Evolutionary conservation across 495 filamentous ascomycete species (phyloP).

Genomic region (Cladorrhinum samala): DNA sequence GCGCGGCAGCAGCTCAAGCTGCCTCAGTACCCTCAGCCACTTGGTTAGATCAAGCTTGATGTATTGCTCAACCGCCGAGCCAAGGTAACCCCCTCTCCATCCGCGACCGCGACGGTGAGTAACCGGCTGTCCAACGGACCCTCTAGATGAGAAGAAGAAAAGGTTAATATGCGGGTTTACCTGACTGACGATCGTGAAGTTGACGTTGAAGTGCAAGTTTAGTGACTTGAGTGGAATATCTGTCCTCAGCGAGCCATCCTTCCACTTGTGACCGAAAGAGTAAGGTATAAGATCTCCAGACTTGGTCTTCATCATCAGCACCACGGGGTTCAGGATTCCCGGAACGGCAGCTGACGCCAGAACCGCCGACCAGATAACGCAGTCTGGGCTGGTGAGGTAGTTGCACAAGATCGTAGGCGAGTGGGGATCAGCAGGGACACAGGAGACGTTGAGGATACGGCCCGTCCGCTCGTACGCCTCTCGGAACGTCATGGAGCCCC

Average conservation of each 20-base stretch:
- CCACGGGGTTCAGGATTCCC: conserved; percentile 91
- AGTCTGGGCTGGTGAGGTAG: conserved; percentile 90
- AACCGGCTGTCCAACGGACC: conserved; percentile 84
- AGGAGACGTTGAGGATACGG: conserved; percentile 89
- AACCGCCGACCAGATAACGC: conserved; percentile 96
- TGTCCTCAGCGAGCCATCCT: conserved; percentile 87
- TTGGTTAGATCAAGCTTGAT: conserved; percentile 93
- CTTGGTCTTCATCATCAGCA: conserved; percentile 87
- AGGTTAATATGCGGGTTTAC: conserved; percentile 97
- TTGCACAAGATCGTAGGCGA: conserved; percentile 87
- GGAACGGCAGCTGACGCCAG: conserved; percentile 93
- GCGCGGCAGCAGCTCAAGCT: conserved; percentile 84
- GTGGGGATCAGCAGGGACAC: conserved; percentile 95
- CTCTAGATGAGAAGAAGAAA: conserved; percentile 95
- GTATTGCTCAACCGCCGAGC: conserved; percentile 86
- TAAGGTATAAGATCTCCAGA: conserved; percentile 72
- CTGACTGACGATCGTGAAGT: conserved; percentile 92
- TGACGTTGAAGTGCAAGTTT: conserved; percentile 95
- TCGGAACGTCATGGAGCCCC: conserved; percentile 84
- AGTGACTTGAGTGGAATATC: conserved; percentile 92
- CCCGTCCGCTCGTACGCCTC: conserved; percentile 95
- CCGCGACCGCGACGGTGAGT: conserved; percentile 90
- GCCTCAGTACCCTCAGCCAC: conserved; percentile 89
- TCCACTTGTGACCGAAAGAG: conserved; percentile 96
- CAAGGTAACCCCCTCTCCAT: conserved; percentile 92